These are phyloP conservation scores for Eucalyptus tenuipes DNA, from an alignment of 345 rosid genomes.

Conservation along the genomic window DNA sequence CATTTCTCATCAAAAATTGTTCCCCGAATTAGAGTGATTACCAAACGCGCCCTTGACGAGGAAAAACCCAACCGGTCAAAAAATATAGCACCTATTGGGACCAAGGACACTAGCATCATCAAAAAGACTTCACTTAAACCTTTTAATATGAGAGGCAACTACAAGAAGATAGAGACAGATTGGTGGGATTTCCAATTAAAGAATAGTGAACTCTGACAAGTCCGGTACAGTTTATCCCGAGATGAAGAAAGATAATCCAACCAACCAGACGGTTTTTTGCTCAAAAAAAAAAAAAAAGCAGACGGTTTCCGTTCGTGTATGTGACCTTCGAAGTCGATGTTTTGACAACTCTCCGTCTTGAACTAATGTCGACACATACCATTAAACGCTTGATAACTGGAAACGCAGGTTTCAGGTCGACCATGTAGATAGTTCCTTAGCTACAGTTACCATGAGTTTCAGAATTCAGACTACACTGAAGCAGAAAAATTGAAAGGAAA, in stretches of 20 bases:
- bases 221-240: background rate
- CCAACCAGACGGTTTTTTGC: background rate
- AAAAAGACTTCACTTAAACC: background rate
- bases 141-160: background rate
- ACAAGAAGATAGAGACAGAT: background rate
- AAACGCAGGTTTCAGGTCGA: background rate
- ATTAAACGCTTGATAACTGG: background rate
- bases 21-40: accelerated
- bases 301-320: background rate
- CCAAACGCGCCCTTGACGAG: accelerated
- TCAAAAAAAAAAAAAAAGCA: no score
- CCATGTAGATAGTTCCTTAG: background rate
- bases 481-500: background rate
- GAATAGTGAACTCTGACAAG: background rate
- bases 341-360: background rate
- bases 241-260: background rate
- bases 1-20: no score
- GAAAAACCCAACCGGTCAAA: background rate
- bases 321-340: background rate
- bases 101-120: background rate
- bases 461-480: background rate
- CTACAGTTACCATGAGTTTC: background rate
- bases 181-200: background rate
- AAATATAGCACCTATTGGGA: background rate
- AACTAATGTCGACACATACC: background rate